Conservation (phyloP, 1,284 basidiomycete species). For the Melampsora abietis-canadensis region DNA sequence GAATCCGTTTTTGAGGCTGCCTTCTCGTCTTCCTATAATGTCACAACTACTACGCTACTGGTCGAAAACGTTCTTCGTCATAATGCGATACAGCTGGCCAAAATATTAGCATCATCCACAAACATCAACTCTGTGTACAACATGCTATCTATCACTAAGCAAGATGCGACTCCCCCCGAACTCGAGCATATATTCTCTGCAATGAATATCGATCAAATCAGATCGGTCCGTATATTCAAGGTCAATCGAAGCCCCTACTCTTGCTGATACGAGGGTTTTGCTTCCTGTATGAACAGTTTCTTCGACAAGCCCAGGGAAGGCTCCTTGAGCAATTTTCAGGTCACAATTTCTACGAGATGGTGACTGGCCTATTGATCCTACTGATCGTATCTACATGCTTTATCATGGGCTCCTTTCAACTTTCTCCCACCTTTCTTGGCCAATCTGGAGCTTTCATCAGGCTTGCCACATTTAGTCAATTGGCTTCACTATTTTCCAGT, state of each 20-base stretch:
- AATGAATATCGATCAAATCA: constrained; percentile 9
- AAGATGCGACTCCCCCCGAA: neutral
- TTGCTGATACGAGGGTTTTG: neutral
- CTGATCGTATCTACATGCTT: constrained; percentile 7
- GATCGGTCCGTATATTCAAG: constrained; percentile 10
- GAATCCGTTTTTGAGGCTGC: constrained; percentile 32
- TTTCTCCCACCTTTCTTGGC: neutral
- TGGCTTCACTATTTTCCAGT: constrained; percentile 45
- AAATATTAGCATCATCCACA: neutral
- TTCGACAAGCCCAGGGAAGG: constrained; percentile 42
- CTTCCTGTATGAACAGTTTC: constrained; percentile 42
- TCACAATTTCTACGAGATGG: constrained; percentile 35
- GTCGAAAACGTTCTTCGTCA: constrained; percentile 20
- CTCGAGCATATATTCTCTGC: constrained; percentile 10
- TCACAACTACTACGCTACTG: constrained; percentile 2
- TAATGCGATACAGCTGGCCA: constrained; percentile 23
- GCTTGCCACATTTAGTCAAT: constrained; percentile 10
- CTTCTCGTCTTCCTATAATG: neutral
- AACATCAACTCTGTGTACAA: neutral
- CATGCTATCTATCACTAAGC: neutral
- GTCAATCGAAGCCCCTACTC: neutral
- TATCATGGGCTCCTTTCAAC: neutral
- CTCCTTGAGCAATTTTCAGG: constrained; percentile 45
- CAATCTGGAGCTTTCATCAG: constrained; percentile 12
- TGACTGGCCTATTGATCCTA: constrained; percentile 20